Evolutionary conservation across 2,329 filamentous ascomycete genomes (phyloP), one percentile per base, ranked within the genome.

Genomic region (Ophiostoma fasciatum): DNA sequence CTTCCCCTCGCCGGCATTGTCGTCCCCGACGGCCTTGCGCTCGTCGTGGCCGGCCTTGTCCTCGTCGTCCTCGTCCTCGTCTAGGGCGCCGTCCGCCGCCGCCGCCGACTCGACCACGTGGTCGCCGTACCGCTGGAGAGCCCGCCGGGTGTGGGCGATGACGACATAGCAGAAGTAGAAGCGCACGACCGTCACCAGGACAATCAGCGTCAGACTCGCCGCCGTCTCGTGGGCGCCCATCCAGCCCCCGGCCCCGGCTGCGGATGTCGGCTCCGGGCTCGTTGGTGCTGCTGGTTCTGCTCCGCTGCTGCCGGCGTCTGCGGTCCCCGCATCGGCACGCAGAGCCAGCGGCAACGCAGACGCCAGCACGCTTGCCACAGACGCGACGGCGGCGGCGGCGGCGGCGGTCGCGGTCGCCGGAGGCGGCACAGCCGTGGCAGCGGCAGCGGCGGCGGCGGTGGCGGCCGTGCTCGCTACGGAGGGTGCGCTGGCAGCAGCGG

Each of bases 131-230:
- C 77, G 75, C 40, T 81, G 71, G 33, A 94, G 60, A 12, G 82
- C 78, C 51, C 78, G 72, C 43, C 83, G 73, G 4, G 87, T 83
- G 54, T 82, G 90, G 7, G 82, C 75, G 58, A 93, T 75, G 54
- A 93, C 74, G 36, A 94, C 69, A 26, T 94, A 62, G 46, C 81
- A 74, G 48, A 93, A 87, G 61, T 94, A 94, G 21, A 85, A 56
- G 21, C 87, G 71, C 28, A 93, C 63, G 11, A 78, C 62, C 59
- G 80, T 92, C 44, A 94, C 69, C 2, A 68, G 57, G 22, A 71
- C 68, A 42, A 94, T 82, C 36, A 93, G 66, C 10, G 78, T 63
- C 54, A 94, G 79, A 57, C 81, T 88, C 42, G 82, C 78, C 59
- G 48, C 74, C 66, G 57, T 78, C 65, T 61, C 78, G 61, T 53